phyloP scores from a whole-genome alignment of 2,329 filamentous ascomycete species.

The Huntiella moniliformis region DNA sequence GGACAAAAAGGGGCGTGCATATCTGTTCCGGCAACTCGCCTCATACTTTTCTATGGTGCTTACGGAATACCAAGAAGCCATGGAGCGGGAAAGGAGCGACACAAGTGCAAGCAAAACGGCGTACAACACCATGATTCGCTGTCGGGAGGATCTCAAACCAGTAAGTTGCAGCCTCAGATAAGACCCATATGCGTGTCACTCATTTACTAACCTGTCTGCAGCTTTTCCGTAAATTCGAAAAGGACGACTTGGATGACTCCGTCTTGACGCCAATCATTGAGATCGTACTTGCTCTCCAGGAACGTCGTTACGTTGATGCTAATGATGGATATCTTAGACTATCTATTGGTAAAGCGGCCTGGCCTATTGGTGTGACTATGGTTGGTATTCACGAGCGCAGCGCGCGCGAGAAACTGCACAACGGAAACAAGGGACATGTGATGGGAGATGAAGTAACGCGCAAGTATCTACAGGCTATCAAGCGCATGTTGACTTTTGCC shows the following conservation, averaged over 20 bases:
- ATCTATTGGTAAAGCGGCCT: slow-evolving; percentile 90
- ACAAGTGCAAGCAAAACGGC: slow-evolving; percentile 69
- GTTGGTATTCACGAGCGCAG: slow-evolving; percentile 97
- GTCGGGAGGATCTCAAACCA: slow-evolving; percentile 71
- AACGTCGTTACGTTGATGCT: slow-evolving; percentile 81
- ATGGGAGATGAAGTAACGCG: slow-evolving; percentile 92
- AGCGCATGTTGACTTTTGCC: slow-evolving; percentile 86
- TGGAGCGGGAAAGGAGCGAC: slow-evolving; percentile 43
- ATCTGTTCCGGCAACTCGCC: slow-evolving; percentile 70
- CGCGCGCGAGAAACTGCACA: slow-evolving; percentile 84
- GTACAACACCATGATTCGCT: slow-evolving; percentile 68
- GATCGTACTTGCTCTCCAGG: slow-evolving; percentile 80
- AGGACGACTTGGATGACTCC: slow-evolving; percentile 56
- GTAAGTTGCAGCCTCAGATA: slow-evolving; percentile 19
- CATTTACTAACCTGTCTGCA: slow-evolving; percentile 14
- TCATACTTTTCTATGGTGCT: slow-evolving; percentile 97
- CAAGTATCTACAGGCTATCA: slow-evolving; percentile 95
- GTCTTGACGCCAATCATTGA: slow-evolving; percentile 71
- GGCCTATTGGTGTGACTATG: slow-evolving; percentile 99
- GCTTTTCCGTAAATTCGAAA: slow-evolving; percentile 79
- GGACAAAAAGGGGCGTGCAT: slow-evolving; percentile 46
- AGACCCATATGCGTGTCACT: background rate
- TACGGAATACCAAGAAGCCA: slow-evolving; percentile 63
- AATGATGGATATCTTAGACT: slow-evolving; percentile 87
- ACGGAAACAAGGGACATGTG: slow-evolving; percentile 76